phyloP scores from a whole-genome alignment of 257 asterid species.

The Solanum corneliomulleri region DNA sequence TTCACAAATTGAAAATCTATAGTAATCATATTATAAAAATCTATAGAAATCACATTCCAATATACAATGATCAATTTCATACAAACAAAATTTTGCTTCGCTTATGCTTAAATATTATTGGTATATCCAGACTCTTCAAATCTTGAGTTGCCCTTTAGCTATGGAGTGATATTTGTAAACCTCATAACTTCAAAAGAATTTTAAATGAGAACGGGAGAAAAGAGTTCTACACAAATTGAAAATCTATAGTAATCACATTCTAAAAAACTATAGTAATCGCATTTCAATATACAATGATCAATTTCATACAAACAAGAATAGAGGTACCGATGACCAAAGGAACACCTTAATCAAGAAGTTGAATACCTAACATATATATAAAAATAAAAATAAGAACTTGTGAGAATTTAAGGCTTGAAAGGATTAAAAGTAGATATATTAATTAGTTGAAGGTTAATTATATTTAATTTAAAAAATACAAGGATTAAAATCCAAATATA shows the following conservation, averaged over 20 bases:
- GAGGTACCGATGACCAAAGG: neutral
- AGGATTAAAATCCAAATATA: neutral
- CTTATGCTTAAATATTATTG: too few species aligned
- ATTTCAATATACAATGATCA: neutral
- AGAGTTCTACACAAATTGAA: neutral
- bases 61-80: too few species aligned
- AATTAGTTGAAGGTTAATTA: neutral
- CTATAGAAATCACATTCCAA: neutral
- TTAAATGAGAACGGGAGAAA: neutral
- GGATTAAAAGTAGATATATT: neutral
- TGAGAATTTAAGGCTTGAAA: neutral
- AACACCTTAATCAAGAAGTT: neutral
- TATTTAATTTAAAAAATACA: neutral
- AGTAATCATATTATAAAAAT: too few species aligned
- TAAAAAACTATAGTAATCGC: neutral
- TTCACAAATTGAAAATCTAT: neutral
- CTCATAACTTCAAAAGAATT: neutral
- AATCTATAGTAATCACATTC: neutral
- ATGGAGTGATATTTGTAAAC: neutral
- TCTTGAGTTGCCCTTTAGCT: too few species aligned
- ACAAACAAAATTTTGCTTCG: too few species aligned
- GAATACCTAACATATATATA: neutral
- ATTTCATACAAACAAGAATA: neutral
- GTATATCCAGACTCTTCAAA: too few species aligned
- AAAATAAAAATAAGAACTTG: neutral